Conservation (phyloP, 2,329 filamentous ascomycete species). For the Fusarium praegraminearum region DNA sequence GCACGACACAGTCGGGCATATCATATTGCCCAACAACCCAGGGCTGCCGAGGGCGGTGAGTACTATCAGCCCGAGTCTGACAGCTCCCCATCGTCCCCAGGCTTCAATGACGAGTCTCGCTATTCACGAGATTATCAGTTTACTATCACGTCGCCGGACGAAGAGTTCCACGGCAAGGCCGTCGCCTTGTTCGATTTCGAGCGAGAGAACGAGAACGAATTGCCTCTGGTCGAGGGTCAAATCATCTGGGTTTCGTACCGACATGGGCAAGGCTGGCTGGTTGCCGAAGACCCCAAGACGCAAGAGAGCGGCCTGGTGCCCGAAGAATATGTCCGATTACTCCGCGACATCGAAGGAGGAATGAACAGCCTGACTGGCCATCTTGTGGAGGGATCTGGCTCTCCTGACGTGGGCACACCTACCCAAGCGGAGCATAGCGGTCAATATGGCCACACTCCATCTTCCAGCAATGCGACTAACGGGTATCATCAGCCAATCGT, state of each 20-base stretch:
- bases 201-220: conserved; percentile 95
- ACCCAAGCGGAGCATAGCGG: conserved; percentile 69
- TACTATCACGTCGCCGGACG: conserved; percentile 92
- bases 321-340: conserved; percentile 92
- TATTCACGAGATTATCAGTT: conserved; percentile 95
- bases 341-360: conserved; percentile 93
- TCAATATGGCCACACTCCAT: conserved; percentile 61
- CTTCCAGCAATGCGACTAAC: conserved; percentile 62
- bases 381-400: conserved; percentile 63
- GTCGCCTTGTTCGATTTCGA: conserved; percentile 96
- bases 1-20: conserved; percentile 66
- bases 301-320: conserved; percentile 95
- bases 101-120: conserved; percentile 73
- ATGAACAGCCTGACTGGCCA: conserved; percentile 78
- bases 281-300: conserved; percentile 94
- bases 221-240: conserved; percentile 92
- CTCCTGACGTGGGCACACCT: conserved; percentile 69
- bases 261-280: conserved; percentile 96
- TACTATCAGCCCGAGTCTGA: conserved; percentile 68
- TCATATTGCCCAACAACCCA: conserved; percentile 58
- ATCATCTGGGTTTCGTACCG: conserved; percentile 97
- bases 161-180: conserved; percentile 97
- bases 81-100: conserved; percentile 69
- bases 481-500: conserved; percentile 77
- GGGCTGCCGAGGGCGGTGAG: conserved; percentile 62